Conservation (phyloP, 2,329 filamentous ascomycete genomes). For the Harringtonia aguacate region DNA sequence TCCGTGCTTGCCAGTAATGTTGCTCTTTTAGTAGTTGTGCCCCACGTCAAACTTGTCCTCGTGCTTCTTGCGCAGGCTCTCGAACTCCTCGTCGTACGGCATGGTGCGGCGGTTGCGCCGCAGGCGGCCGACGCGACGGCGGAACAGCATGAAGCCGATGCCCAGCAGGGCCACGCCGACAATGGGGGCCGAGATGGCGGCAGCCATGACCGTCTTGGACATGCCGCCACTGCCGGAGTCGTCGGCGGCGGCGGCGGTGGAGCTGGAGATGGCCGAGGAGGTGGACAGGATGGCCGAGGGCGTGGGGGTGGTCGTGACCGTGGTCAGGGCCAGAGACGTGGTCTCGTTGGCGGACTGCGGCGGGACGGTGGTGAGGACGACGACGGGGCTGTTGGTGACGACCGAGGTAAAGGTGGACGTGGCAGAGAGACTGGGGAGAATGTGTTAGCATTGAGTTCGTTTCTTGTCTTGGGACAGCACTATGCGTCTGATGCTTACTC, state of each 20-base stretch:
- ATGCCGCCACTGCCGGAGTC: neutral
- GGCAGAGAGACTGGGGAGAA: neutral
- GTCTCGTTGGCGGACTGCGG: neutral
- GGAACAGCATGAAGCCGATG: slow-evolving; percentile 10
- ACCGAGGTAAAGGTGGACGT: slow-evolving; percentile 8
- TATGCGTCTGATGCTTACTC: too few relatives aligned
- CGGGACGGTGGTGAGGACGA: slow-evolving; percentile 1
- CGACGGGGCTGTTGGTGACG: slow-evolving; percentile 5
- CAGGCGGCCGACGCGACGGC: slow-evolving; percentile 5
- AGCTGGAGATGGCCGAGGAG: neutral
- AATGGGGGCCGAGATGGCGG: slow-evolving; percentile 13
- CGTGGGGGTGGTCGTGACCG: slow-evolving; percentile 1
- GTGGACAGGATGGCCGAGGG: neutral
- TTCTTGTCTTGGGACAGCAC: too few relatives aligned
- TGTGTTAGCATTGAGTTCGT: too few relatives aligned
- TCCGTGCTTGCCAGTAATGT: too few relatives aligned
- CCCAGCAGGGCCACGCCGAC: slow-evolving; percentile 8
- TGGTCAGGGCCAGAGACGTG: neutral
- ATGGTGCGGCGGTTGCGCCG: slow-evolving; percentile 3
- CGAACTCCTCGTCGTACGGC: slow-evolving; percentile 15
- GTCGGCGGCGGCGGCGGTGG: neutral
- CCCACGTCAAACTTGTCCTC: slow-evolving; percentile 13
- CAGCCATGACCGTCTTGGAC: slow-evolving; percentile 9
- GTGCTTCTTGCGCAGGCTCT: slow-evolving; percentile 15
- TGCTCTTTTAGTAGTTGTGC: slow-evolving; percentile 11